Evolutionary conservation across 805 yeast species (phyloP).

Genomic region (Metschnikowia matae): DNA sequence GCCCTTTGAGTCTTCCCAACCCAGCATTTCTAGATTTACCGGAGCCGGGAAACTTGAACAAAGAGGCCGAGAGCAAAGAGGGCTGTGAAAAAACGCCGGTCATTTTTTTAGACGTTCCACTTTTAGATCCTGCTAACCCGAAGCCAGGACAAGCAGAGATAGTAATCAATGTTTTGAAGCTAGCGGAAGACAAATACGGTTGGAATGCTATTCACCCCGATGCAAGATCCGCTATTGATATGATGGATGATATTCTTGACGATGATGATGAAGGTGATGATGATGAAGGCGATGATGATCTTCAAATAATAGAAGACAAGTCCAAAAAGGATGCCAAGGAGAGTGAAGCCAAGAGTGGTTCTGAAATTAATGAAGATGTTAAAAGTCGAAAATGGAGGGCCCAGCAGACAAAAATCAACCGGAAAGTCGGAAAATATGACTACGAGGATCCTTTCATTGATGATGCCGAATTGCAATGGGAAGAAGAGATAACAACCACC

Average conservation of each 20-base stretch:
- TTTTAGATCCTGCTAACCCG: conserved; percentile 44
- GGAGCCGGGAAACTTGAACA: conserved; percentile 4
- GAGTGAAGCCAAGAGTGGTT: conserved; percentile 31
- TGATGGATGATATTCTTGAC: conserved; percentile 46
- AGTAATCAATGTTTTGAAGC: conserved; percentile 63
- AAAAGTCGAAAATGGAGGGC: conserved; percentile 41
- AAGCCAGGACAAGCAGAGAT: conserved; percentile 58
- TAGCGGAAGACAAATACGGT: conserved; percentile 84
- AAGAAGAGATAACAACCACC: conserved; percentile 87
- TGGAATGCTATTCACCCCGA: conserved; percentile 68
- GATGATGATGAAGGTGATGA: conserved; percentile 47
- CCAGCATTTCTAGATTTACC: conserved; percentile 18
- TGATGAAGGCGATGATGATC: conserved; percentile 45
- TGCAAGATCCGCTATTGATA: conserved; percentile 53
- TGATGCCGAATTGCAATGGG: conserved; percentile 88
- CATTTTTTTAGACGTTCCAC: conserved; percentile 53
- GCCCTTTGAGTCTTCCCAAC: conserved; percentile 12
- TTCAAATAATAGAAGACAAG: conserved; percentile 19
- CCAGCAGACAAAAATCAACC: conserved; percentile 49
- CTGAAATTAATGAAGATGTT: conserved; percentile 44
- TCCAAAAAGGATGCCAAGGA: conserved; percentile 14
- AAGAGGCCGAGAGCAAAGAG: conserved; percentile 11
- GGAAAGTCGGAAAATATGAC: conserved; percentile 88
- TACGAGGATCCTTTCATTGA: conserved; percentile 93
- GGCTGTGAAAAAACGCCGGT: conserved; percentile 35